Evolutionary conservation across 176 grass and related monocot species (phyloP).

Genomic region (Eragrostis curvula): DNA sequence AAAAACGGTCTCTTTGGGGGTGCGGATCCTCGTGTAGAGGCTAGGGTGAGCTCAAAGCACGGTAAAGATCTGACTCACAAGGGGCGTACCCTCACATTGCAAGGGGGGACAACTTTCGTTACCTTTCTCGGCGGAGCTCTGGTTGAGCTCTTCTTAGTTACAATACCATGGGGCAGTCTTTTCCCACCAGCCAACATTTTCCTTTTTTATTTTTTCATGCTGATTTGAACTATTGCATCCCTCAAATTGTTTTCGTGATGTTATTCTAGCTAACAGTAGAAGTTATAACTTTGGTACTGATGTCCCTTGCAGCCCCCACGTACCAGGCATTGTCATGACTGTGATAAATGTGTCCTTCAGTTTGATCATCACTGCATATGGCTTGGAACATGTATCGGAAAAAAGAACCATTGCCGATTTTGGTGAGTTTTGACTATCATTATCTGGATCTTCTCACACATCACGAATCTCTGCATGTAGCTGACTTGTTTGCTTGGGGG

Average conservation of each 20-base stretch:
- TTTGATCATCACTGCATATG: slow-evolving; percentile 99
- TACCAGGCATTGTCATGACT: slow-evolving; percentile 91
- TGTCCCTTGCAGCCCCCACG: slow-evolving; percentile 79
- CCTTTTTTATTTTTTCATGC: not conserved
- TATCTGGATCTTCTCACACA: not conserved
- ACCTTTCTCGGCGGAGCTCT: no score
- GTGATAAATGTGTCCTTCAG: slow-evolving; percentile 97
- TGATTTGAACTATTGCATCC: slow-evolving; percentile 23
- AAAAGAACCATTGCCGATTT: slow-evolving; percentile 92
- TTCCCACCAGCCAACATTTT: no score
- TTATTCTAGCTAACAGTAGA: slow-evolving; percentile 31
- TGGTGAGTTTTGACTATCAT: slow-evolving; percentile 64
- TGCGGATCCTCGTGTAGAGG: no score
- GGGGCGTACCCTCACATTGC: no score
- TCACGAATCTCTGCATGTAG: not conserved
- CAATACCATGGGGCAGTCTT: no score
- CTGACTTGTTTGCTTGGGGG: slow-evolving; percentile 29
- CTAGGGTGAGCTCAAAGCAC: no score
- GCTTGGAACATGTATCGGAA: slow-evolving; percentile 96
- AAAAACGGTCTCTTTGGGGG: no score
- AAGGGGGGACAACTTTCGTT: no score
- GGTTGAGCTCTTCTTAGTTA: no score
- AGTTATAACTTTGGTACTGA: slow-evolving; percentile 37
- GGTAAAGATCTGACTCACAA: no score
- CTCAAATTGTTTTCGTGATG: slow-evolving; percentile 20